Evolutionary conservation across 1,139 yeast species (phyloP), one percentile per base, ranked within the genome.

Genomic region (Yamadazyma atmosphaerica): DNA sequence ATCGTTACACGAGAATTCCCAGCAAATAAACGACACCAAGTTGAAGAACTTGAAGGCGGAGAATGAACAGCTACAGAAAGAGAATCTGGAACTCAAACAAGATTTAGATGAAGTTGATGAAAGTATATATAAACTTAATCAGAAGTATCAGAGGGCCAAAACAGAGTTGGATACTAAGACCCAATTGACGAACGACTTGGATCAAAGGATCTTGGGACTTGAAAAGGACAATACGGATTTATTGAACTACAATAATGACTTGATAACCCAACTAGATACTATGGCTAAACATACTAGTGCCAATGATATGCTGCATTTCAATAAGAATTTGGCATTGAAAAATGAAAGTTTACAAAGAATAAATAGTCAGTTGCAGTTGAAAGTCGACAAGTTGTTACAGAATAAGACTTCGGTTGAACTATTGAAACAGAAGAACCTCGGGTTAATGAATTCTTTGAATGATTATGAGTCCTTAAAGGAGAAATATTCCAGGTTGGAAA

Each of bases 401-500:
- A 58, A 64, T 33, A 68, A 65, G 41, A 68, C 72, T 2, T 68
- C 73, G 3, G 51, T 48, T 10, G 76, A 70, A 43, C 42, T 72
- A 17, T 53, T 71, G 33, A 66, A 61, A 40, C 75, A 68, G 42
- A 70, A 70, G 44, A 68, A 65, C 36, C 39, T 51, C 1, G 50
- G 70, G 0, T 55, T 71, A 26, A 31, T 42, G 24, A 55, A 59
- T 12, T 77, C 74, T 44, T 39, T 82, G 8, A 52, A 58, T 5
- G 60, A 60, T 10, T 56, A 74, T 38, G 78, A 75, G 30, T 58
- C 57, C 0, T 48, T 77, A 3, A 76, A 81, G 41, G 72, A 69
- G 33, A 68, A 71, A 35, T 67, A 67, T 12, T 74, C 77, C 29
- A 72, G 72, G 11, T 53, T 79, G 14, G 83, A 81, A 47, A 57